Percentiles rank a stretch among this genome's conserved stretches.
phyloP scores from a whole-genome alignment of 106 monocot species.

The Apostasia ramifera region DNA sequence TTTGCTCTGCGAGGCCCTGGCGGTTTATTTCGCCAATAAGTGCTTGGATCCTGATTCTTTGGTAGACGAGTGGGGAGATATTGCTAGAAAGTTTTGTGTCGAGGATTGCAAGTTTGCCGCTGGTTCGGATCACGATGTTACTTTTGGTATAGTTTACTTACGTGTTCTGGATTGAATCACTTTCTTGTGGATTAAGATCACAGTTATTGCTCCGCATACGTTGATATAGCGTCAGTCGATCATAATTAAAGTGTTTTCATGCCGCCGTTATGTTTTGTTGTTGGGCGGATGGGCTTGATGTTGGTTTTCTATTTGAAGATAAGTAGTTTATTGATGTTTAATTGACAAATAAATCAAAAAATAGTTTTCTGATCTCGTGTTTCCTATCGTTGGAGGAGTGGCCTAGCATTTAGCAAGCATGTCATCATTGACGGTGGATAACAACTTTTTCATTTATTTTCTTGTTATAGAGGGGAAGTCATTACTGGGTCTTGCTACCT shows the following conservation, averaged over 20 bases:
- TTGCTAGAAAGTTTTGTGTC: constrained; percentile 15
- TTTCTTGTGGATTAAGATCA: neutral
- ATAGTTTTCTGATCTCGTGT: too few relatives aligned
- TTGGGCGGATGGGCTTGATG: neutral
- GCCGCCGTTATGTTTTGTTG: neutral
- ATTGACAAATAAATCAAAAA: neutral
- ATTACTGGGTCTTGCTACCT: too few relatives aligned
- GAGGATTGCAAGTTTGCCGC: neutral
- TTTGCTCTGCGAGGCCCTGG: constrained; percentile 25
- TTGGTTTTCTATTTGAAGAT: neutral
- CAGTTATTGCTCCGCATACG: neutral
- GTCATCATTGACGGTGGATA: too few relatives aligned
- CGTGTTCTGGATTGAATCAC: neutral
- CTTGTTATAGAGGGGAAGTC: too few relatives aligned
- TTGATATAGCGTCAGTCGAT: neutral
- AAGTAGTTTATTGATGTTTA: neutral
- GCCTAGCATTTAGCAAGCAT: too few relatives aligned
- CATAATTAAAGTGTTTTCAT: neutral
- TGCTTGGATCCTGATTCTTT: constrained; percentile 18
- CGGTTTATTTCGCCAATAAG: constrained; percentile 18
- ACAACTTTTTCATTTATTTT: too few relatives aligned
- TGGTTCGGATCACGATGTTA: neutral
- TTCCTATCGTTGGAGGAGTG: too few relatives aligned
- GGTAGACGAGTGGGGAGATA: constrained; percentile 15
- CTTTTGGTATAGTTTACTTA: constrained; percentile 7